Evolutionary conservation across 2,329 filamentous ascomycete species (phyloP).

Genomic region (Phialophora expanda): DNA sequence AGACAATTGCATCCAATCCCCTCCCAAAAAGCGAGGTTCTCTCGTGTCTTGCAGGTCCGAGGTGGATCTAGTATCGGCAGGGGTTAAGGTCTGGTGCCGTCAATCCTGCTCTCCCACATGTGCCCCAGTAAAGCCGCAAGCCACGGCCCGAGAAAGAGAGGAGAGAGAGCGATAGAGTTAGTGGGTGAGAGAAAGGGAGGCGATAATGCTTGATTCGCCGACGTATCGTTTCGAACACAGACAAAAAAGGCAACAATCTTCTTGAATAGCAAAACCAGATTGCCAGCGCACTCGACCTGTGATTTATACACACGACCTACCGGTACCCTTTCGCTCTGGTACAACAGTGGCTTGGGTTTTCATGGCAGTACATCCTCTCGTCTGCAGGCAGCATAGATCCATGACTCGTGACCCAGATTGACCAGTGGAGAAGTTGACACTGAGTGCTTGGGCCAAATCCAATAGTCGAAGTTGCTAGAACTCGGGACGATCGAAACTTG

Average conservation of each 20-base stretch:
- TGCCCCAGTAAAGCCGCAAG: not conserved
- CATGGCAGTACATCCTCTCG: constrained; percentile 17
- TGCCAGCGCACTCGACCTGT: not conserved
- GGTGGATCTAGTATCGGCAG: constrained; percentile 1
- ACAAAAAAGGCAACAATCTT: not conserved
- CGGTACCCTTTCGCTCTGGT: constrained; percentile 11
- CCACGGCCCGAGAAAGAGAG: not conserved
- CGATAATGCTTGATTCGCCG: not conserved
- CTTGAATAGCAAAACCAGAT: not conserved
- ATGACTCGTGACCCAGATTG: not conserved
- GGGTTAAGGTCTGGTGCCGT: not conserved
- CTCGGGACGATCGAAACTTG: not conserved
- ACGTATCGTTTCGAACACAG: not conserved
- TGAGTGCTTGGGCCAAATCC: constrained; percentile 7
- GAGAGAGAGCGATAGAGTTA: not conserved
- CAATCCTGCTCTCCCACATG: not conserved
- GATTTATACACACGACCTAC: constrained; percentile 27
- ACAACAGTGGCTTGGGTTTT: constrained; percentile 21
- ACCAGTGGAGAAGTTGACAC: constrained; percentile 18
- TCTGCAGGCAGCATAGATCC: constrained; percentile 8
- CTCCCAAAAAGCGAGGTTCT: constrained; percentile 1
- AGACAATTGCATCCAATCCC: not conserved
- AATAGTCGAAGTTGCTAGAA: constrained; percentile 3
- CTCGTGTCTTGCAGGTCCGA: constrained; percentile 11
- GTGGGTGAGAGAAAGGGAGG: not conserved